Evolutionary conservation across 2,329 filamentous ascomycete genomes (phyloP).

Genomic region (Aspergillus floridensis): DNA sequence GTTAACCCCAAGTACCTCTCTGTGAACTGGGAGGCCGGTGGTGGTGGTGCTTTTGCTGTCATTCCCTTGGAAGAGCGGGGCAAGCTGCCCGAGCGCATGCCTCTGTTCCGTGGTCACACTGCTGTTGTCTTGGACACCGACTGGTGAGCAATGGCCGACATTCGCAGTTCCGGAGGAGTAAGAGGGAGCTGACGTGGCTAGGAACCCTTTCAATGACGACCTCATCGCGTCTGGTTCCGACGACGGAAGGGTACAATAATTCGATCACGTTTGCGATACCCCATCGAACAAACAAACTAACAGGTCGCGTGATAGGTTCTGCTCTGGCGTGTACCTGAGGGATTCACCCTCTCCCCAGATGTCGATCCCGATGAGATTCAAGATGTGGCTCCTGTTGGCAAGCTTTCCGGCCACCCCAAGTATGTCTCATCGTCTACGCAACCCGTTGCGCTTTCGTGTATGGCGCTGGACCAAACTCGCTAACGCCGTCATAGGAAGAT

Average conservation of each 20-base stretch:
- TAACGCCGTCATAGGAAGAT: conserved; percentile 68
- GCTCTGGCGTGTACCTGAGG: conserved; percentile 89
- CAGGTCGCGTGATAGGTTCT: conserved; percentile 58
- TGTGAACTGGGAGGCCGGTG: conserved; percentile 97
- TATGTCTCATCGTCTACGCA: conserved; percentile 41
- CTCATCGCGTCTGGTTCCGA: conserved; percentile 92
- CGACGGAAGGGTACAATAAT: conserved; percentile 70
- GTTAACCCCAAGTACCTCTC: conserved; percentile 93
- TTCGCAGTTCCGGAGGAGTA: background rate
- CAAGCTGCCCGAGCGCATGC: conserved; percentile 86
- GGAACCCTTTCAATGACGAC: conserved; percentile 94
- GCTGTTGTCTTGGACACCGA: conserved; percentile 95
- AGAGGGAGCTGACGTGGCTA: conserved; percentile 36
- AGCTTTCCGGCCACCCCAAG: conserved; percentile 83
- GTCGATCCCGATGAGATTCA: conserved; percentile 69
- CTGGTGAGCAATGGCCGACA: conserved; percentile 60
- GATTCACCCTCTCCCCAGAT: conserved; percentile 81
- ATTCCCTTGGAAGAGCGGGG: conserved; percentile 87
- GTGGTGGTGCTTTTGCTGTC: conserved; percentile 94
- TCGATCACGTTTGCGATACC: background rate
- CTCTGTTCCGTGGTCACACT: conserved; percentile 93
- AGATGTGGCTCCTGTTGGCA: conserved; percentile 77
- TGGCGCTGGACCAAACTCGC: background rate
- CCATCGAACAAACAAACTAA: conserved; percentile 7
- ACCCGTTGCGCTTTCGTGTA: background rate